Evolutionary conservation across 192 early-diverging fungal species (phyloP).

Genomic region (Backusella luteola): DNA sequence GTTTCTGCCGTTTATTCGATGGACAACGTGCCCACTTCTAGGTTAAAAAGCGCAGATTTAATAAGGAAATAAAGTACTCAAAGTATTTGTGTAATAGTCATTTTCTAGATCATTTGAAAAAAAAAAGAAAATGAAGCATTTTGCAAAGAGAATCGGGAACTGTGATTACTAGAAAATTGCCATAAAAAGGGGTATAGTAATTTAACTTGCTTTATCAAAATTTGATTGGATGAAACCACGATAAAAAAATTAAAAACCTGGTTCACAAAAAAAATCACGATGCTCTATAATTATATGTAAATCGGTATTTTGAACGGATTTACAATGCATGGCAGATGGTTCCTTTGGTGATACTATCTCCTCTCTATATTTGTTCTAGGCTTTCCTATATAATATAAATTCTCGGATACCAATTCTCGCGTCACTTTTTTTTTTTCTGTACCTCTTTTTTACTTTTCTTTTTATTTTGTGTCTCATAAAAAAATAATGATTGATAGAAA

Average conservation of each 20-base stretch:
- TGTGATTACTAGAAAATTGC: neutral
- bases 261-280: neutral
- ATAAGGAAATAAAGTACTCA: neutral
- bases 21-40: neutral
- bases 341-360: neutral
- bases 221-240: neutral
- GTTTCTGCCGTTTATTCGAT: neutral
- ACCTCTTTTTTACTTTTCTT: neutral
- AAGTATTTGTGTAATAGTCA: neutral
- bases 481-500: neutral
- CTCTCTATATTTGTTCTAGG: slow-evolving; percentile 8
- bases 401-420: neutral
- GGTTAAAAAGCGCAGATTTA: neutral
- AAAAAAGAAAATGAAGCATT: neutral
- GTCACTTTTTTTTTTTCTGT: neutral
- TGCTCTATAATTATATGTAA: neutral
- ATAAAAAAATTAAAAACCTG: neutral
- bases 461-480: neutral
- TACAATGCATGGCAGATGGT: neutral
- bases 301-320: slow-evolving; percentile 8
- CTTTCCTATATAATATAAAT: neutral
- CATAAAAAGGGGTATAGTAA: neutral
- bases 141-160: neutral
- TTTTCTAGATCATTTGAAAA: neutral
- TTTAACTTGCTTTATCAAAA: neutral